A percentile compares a stretch with the other conserved stretches of the same genome.
Evolutionary conservation across 495 filamentous ascomycete species (phyloP).

Genomic region (Penicillium coprophilum): DNA sequence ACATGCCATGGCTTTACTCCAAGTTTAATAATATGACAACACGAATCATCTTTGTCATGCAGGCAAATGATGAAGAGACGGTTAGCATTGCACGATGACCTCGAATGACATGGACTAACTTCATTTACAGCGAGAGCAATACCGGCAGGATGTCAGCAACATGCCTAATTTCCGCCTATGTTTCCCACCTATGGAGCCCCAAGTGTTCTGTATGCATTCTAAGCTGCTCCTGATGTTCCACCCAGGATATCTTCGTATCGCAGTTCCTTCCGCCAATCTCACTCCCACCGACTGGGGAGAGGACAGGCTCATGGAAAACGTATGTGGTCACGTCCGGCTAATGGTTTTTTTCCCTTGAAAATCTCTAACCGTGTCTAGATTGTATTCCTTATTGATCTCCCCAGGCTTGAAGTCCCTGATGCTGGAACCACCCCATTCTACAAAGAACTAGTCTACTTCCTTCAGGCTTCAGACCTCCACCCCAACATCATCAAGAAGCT

Average conservation of each 20-base stretch:
- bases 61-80: conserved; percentile 59
- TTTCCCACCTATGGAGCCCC: conserved; percentile 72
- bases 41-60: conserved; percentile 66
- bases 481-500: conserved; percentile 58
- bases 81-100: conserved; percentile 29
- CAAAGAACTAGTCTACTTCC: conserved; percentile 68
- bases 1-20: conserved; percentile 67
- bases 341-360: neutral
- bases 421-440: conserved; percentile 54
- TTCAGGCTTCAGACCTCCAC: conserved; percentile 65
- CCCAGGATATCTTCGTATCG: conserved; percentile 65
- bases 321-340: conserved; percentile 21
- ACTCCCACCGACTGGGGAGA: conserved; percentile 86
- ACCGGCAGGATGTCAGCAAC: conserved; percentile 45
- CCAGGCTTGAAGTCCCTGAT: conserved; percentile 43
- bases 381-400: conserved; percentile 84
- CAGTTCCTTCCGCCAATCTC: conserved; percentile 78
- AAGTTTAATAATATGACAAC: conserved; percentile 57
- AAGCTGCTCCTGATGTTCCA: conserved; percentile 85
- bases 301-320: conserved; percentile 74
- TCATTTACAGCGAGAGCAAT: conserved; percentile 31
- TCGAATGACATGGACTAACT: neutral
- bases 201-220: conserved; percentile 77
- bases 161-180: conserved; percentile 65
- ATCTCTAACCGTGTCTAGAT: conserved; percentile 41